Evolutionary conservation across 2,329 filamentous ascomycete species (phyloP).

Genomic region (Rasamsonia emersonii): DNA sequence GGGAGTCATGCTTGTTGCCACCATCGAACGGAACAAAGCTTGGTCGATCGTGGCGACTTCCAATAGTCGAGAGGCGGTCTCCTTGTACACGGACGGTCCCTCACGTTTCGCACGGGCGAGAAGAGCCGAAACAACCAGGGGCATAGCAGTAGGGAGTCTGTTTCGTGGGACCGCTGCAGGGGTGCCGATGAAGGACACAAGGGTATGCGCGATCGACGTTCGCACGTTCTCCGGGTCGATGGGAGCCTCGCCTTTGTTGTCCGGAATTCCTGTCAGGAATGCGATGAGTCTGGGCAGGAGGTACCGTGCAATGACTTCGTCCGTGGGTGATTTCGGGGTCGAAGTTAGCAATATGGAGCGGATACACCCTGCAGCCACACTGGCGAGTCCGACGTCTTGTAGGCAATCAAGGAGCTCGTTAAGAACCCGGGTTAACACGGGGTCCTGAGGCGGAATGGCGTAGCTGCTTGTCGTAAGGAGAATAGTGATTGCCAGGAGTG

Average conservation of each 20-base stretch:
- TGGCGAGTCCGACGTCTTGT: conserved; percentile 51
- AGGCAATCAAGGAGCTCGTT: conserved; percentile 81
- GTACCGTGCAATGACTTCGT: conserved; percentile 65
- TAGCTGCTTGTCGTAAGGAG: conserved; percentile 74
- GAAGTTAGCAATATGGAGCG: conserved; percentile 69
- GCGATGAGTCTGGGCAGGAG: conserved; percentile 66
- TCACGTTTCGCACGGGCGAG: conserved; percentile 63
- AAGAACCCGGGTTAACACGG: conserved; percentile 64
- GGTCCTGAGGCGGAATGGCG: conserved; percentile 64
- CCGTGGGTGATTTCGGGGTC: conserved; percentile 51
- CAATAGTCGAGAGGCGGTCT: conserved; percentile 68
- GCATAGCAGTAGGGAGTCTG: conserved; percentile 48
- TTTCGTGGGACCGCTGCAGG: conserved; percentile 18
- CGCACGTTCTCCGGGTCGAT: conserved; percentile 68
- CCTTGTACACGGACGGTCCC: conserved; percentile 50
- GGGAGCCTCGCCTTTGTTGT: conserved; percentile 51
- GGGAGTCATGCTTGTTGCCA: conserved; percentile 56
- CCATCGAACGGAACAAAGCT: conserved; percentile 61
- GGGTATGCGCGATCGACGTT: conserved; percentile 60
- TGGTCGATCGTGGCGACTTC: conserved; percentile 74
- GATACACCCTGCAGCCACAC: conserved; percentile 83
- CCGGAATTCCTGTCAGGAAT: conserved; percentile 53
- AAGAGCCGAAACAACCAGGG: conserved; percentile 68
- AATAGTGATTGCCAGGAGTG: conserved; percentile 77
- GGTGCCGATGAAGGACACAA: conserved; percentile 60